phyloP scores from a whole-genome alignment of 139 green algal genomes.

The Chlorella sp. region DNA sequence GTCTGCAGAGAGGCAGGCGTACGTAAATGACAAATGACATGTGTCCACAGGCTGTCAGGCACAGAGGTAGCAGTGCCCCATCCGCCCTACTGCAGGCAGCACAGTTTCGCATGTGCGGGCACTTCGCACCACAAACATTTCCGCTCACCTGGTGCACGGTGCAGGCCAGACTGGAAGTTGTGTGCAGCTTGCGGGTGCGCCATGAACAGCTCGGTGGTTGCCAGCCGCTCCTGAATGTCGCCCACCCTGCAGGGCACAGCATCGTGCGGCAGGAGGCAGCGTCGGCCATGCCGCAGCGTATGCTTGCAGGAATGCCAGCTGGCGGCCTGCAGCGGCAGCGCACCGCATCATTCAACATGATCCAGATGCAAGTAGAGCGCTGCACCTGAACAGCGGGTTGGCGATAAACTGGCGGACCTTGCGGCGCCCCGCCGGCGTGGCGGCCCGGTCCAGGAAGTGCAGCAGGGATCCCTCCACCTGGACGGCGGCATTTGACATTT shows the following conservation, averaged over 20 bases:
- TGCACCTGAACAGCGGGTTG: constrained; percentile 40
- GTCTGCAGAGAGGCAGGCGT: background rate
- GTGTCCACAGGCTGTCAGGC: no score
- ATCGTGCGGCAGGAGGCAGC: no score
- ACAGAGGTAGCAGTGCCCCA: no score
- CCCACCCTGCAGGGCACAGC: constrained; percentile 31
- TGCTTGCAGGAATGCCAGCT: background rate
- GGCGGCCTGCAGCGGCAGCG: no score
- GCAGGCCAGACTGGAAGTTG: constrained; percentile 33
- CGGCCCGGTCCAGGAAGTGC: constrained; percentile 51
- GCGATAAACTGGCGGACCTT: constrained; percentile 59
- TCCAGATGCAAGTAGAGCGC: no score
- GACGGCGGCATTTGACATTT: no score
- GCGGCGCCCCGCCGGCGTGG: constrained; percentile 51
- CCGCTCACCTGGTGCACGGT: background rate
- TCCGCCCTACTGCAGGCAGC: no score
- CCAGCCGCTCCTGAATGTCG: constrained; percentile 47
- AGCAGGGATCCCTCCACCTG: constrained; percentile 56
- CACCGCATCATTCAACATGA: no score
- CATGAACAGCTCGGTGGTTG: constrained; percentile 29
- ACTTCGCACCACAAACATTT: no score
- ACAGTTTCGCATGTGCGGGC: no score
- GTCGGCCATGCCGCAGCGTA: no score
- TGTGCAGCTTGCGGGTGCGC: constrained; percentile 36
- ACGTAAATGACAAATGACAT: no score